Base-by-base conservation (phyloP, 1,139 yeast species). In the Taphrina wiesneri region DNA sequence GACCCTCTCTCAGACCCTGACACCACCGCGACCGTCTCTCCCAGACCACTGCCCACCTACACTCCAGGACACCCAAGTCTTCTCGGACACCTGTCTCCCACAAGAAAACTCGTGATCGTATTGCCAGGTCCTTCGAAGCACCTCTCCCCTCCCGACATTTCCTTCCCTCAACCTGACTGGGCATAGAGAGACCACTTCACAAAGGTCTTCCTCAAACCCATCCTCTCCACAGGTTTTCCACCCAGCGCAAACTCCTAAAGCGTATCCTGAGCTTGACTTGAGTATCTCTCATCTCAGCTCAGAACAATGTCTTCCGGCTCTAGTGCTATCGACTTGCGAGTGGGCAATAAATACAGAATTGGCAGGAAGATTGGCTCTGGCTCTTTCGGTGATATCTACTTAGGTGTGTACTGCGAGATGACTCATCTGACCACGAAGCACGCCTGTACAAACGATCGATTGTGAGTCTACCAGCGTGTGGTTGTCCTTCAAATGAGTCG, bases 301-400 rank as follows among this genome's bases (percentile, higher is more conserved):
- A 2, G 15, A 3, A 36, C 17, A 36, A 60, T 60, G 64, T 34
- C 57, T 23, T 36, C 57, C 4, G 47, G 54, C 32, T 25, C 26
- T 30, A 54, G 59, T 34, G 64, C 64, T 25, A 60, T 60, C 46
- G 64, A 60, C 57, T 46, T 60, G 43, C 25, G 64, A 26, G 64
- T 93, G 62, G 98, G 98, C 63, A 90, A 95, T 79, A 93, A 92
- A 79, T 93, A 87, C 78, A 85, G 97, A 69, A 88, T 93, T 74
- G 97, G 97, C 59, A 88, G 97, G 71, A 93, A 93, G 79, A 93
- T 93, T 73, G 99, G 99, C 17, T 87, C 96, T 60, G 99, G 99
- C 23, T 92, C 98, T 7, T 93, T 93, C 76, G 99, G 99, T 69
- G 99, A 93, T 75, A 93, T 93, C 73, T 93, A 93, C 77, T 82